Conservation (phyloP, 345 rosid species). For the Melaleuca quinquenervia region DNA sequence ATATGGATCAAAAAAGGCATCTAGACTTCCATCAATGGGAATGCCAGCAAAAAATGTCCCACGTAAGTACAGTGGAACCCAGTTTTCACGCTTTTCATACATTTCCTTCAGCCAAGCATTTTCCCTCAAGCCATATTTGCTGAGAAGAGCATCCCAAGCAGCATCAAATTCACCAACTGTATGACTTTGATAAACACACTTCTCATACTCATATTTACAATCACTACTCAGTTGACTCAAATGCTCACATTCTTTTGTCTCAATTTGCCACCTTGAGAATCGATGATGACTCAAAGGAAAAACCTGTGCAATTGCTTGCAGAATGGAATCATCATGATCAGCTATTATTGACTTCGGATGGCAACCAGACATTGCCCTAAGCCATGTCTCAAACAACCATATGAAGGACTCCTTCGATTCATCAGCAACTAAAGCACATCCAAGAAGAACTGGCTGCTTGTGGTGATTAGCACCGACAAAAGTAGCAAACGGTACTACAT, state of each 20-base stretch:
- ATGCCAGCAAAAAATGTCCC: slow-evolving; percentile 78
- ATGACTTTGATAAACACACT: slow-evolving; percentile 60
- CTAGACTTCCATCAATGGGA: slow-evolving; percentile 33
- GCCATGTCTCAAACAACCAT: slow-evolving; percentile 88
- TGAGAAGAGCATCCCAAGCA: slow-evolving; percentile 53
- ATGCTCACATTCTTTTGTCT: slow-evolving; percentile 50
- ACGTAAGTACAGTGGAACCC: slow-evolving; percentile 68
- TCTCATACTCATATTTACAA: slow-evolving; percentile 56
- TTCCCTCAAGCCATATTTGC: slow-evolving; percentile 48
- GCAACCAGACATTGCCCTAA: slow-evolving; percentile 63
- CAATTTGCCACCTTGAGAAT: slow-evolving; percentile 69
- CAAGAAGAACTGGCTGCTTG: slow-evolving; percentile 79
- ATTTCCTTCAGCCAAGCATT: slow-evolving; percentile 63
- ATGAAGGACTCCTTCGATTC: slow-evolving; percentile 56
- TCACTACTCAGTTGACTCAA: slow-evolving; percentile 43
- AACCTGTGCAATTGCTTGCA: slow-evolving; percentile 55
- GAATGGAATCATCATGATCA: slow-evolving; percentile 69
- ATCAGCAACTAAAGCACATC: slow-evolving; percentile 68
- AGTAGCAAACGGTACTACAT: slow-evolving; percentile 67
- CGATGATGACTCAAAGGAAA: slow-evolving; percentile 74
- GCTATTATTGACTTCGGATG: slow-evolving; percentile 68
- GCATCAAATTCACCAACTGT: slow-evolving; percentile 51
- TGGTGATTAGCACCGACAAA: slow-evolving; percentile 86
- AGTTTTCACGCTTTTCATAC: slow-evolving; percentile 57
- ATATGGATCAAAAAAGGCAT: slow-evolving; percentile 56